A percentile compares a stretch with the other conserved stretches of the same genome.
Conservation (phyloP, 1,284 basidiomycete genomes). For the Lentinus polychrous region DNA sequence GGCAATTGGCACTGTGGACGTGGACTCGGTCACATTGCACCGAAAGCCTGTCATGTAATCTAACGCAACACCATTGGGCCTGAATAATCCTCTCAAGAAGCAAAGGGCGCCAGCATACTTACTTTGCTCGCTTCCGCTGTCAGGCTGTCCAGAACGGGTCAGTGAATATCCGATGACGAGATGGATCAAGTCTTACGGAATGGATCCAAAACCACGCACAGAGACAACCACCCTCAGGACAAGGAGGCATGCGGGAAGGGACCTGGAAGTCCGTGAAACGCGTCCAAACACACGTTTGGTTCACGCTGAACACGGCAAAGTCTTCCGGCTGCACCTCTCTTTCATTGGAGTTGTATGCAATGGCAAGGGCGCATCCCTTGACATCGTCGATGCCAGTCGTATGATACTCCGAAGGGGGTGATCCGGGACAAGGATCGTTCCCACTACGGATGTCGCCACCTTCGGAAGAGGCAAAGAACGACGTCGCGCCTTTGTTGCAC, state of each 20-base stretch:
- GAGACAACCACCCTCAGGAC: conserved; percentile 56
- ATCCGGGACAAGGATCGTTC: conserved; percentile 43
- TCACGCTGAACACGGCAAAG: conserved; percentile 67
- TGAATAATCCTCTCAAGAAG: too few species aligned
- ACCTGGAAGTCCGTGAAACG: conserved; percentile 59
- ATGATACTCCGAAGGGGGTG: conserved; percentile 40
- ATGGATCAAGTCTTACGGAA: conserved; percentile 27
- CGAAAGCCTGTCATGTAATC: conserved; percentile 75
- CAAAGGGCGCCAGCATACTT: conserved; percentile 8
- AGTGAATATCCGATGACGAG: background rate
- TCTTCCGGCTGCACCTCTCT: conserved; percentile 52
- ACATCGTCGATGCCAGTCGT: conserved; percentile 46
- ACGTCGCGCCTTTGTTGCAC: conserved; percentile 53
- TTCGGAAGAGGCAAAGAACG: conserved; percentile 43
- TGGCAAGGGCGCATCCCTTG: conserved; percentile 61
- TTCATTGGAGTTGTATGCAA: conserved; percentile 61
- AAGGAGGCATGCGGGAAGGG: conserved; percentile 59
- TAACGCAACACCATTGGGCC: conserved; percentile 15
- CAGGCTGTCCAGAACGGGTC: conserved; percentile 12
- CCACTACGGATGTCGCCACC: conserved; percentile 44
- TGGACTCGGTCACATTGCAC: conserved; percentile 56
- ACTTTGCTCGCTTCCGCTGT: conserved; percentile 42
- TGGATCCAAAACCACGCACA: conserved; percentile 77
- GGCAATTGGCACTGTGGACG: conserved; percentile 41
- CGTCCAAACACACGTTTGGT: conserved; percentile 67